Base-by-base conservation (phyloP, 2,329 filamentous ascomycete genomes). In the Fusarium illudens region DNA sequence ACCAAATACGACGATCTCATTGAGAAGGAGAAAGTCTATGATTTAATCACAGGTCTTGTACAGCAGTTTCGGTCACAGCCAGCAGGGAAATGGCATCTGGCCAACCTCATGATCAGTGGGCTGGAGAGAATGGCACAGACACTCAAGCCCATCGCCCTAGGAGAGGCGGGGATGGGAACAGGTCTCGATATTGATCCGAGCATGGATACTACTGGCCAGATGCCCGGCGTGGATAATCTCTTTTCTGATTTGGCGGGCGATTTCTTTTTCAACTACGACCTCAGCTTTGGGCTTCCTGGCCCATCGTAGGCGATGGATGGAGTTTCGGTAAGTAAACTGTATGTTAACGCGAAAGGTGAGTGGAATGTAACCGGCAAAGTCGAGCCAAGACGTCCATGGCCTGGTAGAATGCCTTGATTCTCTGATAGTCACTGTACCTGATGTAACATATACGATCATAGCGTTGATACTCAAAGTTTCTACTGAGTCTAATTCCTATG, bases 61-160 rank as follows among this genome's bases (percentile, higher is more conserved):
- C 71, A 75, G 36, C 75, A 81, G 27, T 82, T 82, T 33, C 73
- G 79, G 0, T 76, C 77, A 0, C 77, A 79, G 1, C 73, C 79
- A 7, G 79, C 79, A 1, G 80, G 82, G 0, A 80, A 79, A 49
- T 82, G 78, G 76, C 82, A 84, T 59, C 69, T 84, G 7, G 78
- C 80, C 6, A 78, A 82, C 22, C 70, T 83, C 22, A 83, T 84
- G 80, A 80, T 79, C 0, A 77, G 78, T 5, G 82, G 81, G 0
- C 67, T 84, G 1, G 81, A 83, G 20, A 57, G 64, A 4, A 67
- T 67, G 53, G 64, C 64, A 0, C 58, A 65, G 44, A 67, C 62
- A 10, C 49, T 67, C 12, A 65, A 65, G 44, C 15, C 39, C 4
- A 22, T 53, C 6, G 49, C 30, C 0, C 22, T 34, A 4, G 61